Evolutionary conservation across 768 basidiomycete species (phyloP), one percentile per base, ranked within the genome.

Genomic region (Floccularia luteovirens): DNA sequence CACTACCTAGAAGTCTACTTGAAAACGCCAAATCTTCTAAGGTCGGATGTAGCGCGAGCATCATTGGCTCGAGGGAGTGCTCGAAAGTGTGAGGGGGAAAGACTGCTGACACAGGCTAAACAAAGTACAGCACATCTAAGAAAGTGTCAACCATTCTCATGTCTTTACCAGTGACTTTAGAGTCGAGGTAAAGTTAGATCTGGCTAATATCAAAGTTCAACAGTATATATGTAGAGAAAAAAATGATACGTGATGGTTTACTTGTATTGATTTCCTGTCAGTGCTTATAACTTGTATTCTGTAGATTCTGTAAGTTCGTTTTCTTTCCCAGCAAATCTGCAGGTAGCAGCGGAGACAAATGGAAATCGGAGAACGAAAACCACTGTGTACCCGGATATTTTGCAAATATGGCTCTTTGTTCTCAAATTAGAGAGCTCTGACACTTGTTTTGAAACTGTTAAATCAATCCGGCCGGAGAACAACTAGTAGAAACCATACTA

Each of bases 301-400:
- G n/a, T n/a, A n/a, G n/a, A n/a, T 6, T 28, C 20, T 30, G 31
- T 41, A 79, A 73, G 76, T 78, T 36, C 72, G 67, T n/a, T n/a
- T n/a, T n/a, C 36, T 75, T 75, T 48, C 57, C 62, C 28, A 57
- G 64, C 47, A 70, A 72, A 42, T 77, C 80, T 2, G 75, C 79
- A 2, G 75, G 72, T 3, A 77, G 74, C 43, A 73, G 79, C 17
- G n/a, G n/a, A 69, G 71, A 13, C 81, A 80, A 0, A 61, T 66
- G 5, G 82, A 84, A 59, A 67, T 84, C 30, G 82, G 82, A 80
- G 77, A 79, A 47, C 66, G 70, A 11, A 77, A 82, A 31, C 80
- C 80, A 4, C 56, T 62, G 38, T 69, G 72, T 46, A 77, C 75
- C 30, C 79, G 80, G 4, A 71, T 79, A 13, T 75, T 76, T 47